Conservation (phyloP, 2,329 filamentous ascomycete genomes). For the Neopestalotiopsis sp. region DNA sequence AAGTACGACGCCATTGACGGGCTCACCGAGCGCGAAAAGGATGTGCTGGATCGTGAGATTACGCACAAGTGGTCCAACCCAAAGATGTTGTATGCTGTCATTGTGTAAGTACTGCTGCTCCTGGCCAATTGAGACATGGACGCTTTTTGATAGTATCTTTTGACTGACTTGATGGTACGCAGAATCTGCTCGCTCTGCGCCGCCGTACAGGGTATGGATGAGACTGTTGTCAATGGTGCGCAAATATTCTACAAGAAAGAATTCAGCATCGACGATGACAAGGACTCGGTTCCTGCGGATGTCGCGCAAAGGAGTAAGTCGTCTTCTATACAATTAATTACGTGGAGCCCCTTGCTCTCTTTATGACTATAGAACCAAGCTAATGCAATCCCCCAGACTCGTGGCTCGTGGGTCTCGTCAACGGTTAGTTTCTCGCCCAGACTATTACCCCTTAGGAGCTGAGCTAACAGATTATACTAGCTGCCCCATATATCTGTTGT, state of each 20-base stretch:
- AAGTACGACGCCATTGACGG: conserved; percentile 55
- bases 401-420: conserved; percentile 68
- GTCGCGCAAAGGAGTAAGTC: neutral
- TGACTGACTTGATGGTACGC: neutral
- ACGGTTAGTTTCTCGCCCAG: conserved; percentile 42
- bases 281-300: conserved; percentile 27
- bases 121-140: neutral
- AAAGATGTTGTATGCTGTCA: conserved; percentile 67
- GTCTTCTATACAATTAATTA: neutral
- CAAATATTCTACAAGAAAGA: conserved; percentile 68
- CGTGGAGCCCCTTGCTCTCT: neutral
- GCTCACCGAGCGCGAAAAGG: conserved; percentile 63
- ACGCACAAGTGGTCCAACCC: conserved; percentile 75
- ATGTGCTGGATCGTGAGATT: conserved; percentile 63
- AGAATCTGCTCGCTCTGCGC: conserved; percentile 49
- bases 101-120: conserved; percentile 43
- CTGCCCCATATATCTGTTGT: conserved; percentile 68
- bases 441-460: neutral
- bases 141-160: neutral
- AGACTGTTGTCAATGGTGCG: conserved; percentile 73
- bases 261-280: conserved; percentile 62
- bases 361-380: neutral
- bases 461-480: conserved; percentile 24
- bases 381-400: conserved; percentile 37
- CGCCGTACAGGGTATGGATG: conserved; percentile 75